A percentile compares a stretch with the other conserved stretches of the same genome.
Conservation (phyloP, 345 rosid genomes). For the Gossypium herbaceum region DNA sequence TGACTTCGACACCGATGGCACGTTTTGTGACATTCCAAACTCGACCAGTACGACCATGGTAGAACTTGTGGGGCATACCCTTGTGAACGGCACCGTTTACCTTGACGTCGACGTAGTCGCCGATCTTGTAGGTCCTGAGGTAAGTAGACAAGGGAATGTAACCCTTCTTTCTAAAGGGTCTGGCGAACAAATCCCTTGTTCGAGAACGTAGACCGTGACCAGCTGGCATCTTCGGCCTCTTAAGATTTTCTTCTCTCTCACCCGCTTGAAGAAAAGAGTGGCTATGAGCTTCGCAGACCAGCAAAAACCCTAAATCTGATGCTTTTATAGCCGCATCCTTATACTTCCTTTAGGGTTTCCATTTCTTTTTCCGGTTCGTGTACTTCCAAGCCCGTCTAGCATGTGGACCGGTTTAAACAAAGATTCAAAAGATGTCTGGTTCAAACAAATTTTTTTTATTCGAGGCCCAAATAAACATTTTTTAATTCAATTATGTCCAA, state of each 20-base stretch:
- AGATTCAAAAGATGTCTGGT: neutral
- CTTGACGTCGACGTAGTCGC: conserved; percentile 63
- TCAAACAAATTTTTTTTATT: neutral
- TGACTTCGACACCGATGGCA: conserved; percentile 71
- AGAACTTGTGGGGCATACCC: conserved; percentile 86
- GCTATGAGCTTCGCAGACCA: neutral
- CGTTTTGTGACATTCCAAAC: conserved; percentile 85
- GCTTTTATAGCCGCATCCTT: neutral
- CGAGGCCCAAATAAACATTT: neutral
- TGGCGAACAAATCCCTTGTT: conserved; percentile 59
- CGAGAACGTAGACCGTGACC: conserved; percentile 67
- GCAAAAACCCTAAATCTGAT: conserved; percentile 1
- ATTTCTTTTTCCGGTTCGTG: neutral
- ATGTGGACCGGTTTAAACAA: neutral
- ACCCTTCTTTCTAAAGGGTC: conserved; percentile 81
- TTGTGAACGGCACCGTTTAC: conserved; percentile 77
- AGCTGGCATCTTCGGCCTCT: conserved; percentile 50
- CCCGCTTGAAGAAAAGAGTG: neutral
- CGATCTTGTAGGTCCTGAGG: conserved; percentile 60
- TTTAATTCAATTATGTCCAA: neutral
- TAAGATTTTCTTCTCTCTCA: neutral
- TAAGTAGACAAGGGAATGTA: conserved; percentile 65
- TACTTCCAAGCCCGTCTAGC: neutral
- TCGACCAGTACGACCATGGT: conserved; percentile 77
- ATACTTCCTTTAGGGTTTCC: neutral